phyloP scores from a whole-genome alignment of 1,284 basidiomycete genomes.

The Coniophora puteana region DNA sequence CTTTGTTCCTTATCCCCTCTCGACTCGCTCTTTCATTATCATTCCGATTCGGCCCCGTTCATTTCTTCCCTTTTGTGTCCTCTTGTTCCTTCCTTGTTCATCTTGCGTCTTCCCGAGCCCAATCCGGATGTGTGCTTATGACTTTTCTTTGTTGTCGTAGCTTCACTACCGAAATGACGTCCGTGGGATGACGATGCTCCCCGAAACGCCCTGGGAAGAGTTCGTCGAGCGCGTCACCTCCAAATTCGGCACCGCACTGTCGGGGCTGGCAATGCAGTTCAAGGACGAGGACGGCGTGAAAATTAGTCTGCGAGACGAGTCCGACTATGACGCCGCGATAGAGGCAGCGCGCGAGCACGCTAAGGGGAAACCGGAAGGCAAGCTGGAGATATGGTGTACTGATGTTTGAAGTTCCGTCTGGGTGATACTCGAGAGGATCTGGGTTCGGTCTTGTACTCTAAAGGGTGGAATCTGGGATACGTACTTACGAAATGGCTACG shows the following conservation, averaged over 20 bases:
- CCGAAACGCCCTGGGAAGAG: slow-evolving; percentile 61
- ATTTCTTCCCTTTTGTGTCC: too few species aligned
- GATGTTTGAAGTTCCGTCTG: slow-evolving; percentile 45
- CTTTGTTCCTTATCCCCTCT: too few species aligned
- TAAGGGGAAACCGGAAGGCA: slow-evolving; percentile 73
- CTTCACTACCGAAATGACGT: slow-evolving; percentile 76
- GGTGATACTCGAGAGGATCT: too few species aligned
- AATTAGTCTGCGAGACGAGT: slow-evolving; percentile 77
- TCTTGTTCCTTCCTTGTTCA: too few species aligned
- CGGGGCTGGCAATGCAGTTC: slow-evolving; percentile 66
- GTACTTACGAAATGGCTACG: too few species aligned
- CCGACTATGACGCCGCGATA: slow-evolving; percentile 83
- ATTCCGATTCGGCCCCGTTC: slow-evolving; percentile 2
- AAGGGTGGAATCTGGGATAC: too few species aligned
- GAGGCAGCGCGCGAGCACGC: slow-evolving; percentile 78
- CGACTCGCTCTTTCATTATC: too few species aligned
- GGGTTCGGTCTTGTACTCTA: too few species aligned
- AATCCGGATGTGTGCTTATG: slow-evolving; percentile 5
- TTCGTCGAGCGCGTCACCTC: slow-evolving; percentile 70
- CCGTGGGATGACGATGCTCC: slow-evolving; percentile 78
- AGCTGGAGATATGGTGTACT: slow-evolving; percentile 78
- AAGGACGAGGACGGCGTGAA: slow-evolving; percentile 83
- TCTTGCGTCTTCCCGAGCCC: too few species aligned
- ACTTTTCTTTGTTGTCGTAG: slow-evolving; percentile 31
- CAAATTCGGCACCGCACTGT: slow-evolving; percentile 64